These are phyloP conservation scores for Crucihimalaya himalaica DNA, from an alignment of 345 rosid species.

Conservation along the genomic window DNA sequence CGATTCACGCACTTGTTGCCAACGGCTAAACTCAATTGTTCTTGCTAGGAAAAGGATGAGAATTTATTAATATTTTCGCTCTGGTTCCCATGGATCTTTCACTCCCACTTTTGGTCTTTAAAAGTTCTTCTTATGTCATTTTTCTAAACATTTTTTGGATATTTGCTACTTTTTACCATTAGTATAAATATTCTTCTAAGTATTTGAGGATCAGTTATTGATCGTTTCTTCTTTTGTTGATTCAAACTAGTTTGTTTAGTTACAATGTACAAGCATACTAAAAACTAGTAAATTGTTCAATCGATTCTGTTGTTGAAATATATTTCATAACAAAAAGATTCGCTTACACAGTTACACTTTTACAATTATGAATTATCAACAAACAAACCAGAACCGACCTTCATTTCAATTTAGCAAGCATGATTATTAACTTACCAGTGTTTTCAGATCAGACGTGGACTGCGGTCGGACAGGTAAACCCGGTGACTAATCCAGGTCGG, in stretches of 20 bases:
- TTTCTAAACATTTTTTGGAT: not conserved
- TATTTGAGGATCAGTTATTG: not conserved
- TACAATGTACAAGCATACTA: no score
- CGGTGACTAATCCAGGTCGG: no score
- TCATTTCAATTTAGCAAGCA: no score
- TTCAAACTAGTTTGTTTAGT: not conserved
- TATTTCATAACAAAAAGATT: not conserved
- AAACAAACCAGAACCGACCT: no score
- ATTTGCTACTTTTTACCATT: not conserved
- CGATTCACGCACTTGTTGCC: conserved; percentile 77
- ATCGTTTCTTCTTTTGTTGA: not conserved
- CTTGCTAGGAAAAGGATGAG: not conserved
- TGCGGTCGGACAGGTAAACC: no score
- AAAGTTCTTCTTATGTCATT: not conserved
- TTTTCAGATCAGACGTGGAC: no score
- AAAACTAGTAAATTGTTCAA: not conserved
- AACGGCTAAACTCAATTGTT: conserved; percentile 48
- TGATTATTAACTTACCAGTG: no score
- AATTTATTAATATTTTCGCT: not conserved
- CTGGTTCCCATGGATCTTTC: not conserved
- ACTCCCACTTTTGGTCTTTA: not conserved
- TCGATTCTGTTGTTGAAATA: not conserved
- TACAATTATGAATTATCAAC: no score
- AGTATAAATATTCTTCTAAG: conserved; percentile 21
- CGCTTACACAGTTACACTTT: no score